Evolutionary conservation across 768 basidiomycete species (phyloP).

Genomic region (Russula dissimulans): DNA sequence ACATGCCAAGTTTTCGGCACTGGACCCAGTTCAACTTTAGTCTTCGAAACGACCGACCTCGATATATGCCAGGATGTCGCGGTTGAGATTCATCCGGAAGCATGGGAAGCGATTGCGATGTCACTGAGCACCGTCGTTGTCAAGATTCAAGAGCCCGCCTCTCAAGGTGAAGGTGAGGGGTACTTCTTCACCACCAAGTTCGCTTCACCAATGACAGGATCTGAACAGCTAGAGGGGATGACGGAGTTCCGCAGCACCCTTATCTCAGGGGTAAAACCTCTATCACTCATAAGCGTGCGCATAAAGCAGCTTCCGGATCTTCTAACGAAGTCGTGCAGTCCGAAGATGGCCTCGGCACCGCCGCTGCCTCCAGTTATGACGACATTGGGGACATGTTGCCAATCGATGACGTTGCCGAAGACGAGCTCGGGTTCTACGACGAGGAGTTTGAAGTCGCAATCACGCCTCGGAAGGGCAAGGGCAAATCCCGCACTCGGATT

Average conservation of each 20-base stretch:
- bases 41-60: slow-evolving; percentile 15
- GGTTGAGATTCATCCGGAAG: slow-evolving; percentile 9
- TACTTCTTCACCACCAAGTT: not conserved
- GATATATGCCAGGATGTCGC: slow-evolving; percentile 9
- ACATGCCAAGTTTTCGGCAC: not conserved
- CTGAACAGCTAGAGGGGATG: not conserved
- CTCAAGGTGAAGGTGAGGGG: not conserved
- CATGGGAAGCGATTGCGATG: slow-evolving; percentile 12
- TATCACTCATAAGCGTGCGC: not conserved
- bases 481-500: slow-evolving; percentile 2
- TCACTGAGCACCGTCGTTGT: slow-evolving; percentile 3
- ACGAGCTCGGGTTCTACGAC: slow-evolving; percentile 7
- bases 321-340: not conserved
- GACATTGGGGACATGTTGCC: slow-evolving; percentile 5
- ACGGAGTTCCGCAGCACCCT: not conserved
- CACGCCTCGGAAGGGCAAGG: slow-evolving; percentile 3
- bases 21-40: not conserved
- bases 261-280: not conserved
- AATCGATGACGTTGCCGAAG: slow-evolving; percentile 5
- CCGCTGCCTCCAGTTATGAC: slow-evolving; percentile 2
- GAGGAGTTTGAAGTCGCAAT: slow-evolving; percentile 1
- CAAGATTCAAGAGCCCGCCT: not conserved
- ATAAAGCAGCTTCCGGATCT: not conserved
- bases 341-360: not conserved
- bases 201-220: not conserved